Conservation (phyloP, 495 filamentous ascomycete genomes). For the Penicillium verhagenii region DNA sequence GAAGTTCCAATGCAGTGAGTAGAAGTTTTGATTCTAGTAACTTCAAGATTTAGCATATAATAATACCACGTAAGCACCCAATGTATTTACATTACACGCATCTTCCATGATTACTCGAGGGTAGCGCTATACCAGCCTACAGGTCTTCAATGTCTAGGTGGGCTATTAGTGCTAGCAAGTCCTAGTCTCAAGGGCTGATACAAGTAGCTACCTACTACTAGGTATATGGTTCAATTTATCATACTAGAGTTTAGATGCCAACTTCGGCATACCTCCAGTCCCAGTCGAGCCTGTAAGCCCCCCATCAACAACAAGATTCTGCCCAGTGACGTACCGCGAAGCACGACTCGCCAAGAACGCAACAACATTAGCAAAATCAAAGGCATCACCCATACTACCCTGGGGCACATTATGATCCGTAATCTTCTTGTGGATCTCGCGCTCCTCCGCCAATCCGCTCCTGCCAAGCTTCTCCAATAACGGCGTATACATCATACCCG, state of each 20-base stretch:
- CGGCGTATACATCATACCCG: slow-evolving; percentile 47
- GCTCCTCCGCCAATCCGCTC: slow-evolving; percentile 8
- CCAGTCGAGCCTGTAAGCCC: slow-evolving; percentile 24
- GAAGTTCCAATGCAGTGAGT: too few species aligned
- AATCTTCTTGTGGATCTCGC: slow-evolving; percentile 10
- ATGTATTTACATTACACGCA: too few species aligned
- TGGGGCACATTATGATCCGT: slow-evolving; percentile 17
- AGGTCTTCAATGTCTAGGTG: too few species aligned
- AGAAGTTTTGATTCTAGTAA: too few species aligned
- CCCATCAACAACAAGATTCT: slow-evolving; percentile 20
- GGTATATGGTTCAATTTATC: too few species aligned
- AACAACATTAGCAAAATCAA: slow-evolving; percentile 15
- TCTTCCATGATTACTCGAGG: not conserved
- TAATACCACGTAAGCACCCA: too few species aligned
- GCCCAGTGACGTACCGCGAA: slow-evolving; percentile 13
- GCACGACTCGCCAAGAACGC: slow-evolving; percentile 13
- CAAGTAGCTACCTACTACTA: too few species aligned
- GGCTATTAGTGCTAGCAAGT: too few species aligned
- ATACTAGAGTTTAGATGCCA: not conserved
- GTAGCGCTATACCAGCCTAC: too few species aligned
- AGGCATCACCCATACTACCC: slow-evolving; percentile 19
- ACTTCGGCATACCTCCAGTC: not conserved
- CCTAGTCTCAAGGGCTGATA: too few species aligned
- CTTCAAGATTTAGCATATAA: too few species aligned
- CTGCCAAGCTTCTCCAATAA: slow-evolving; percentile 22